Base-by-base conservation (phyloP, 352 stramenopile species). In the Chrysophaeum taylorii region DNA sequence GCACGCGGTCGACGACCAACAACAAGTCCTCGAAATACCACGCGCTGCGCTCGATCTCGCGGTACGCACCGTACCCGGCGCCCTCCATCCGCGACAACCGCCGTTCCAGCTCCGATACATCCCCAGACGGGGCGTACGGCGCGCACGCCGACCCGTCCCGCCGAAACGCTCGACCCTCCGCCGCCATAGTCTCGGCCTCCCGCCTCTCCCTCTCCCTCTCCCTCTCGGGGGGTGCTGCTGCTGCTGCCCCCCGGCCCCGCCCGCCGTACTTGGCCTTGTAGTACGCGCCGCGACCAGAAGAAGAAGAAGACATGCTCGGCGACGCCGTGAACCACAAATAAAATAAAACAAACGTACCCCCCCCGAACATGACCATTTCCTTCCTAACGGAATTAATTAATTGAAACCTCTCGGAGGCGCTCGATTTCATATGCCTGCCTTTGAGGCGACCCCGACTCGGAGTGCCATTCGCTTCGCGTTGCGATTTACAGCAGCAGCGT, bases 1-100 rank as follows among this genome's bases (percentile, higher is more conserved):
- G 93, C 48, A 96, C 89, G 72, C 93, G 84, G 75, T 95, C 90
- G 60, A 97, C 90, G 43, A 78, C 89, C 21, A 98, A 81, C 14
- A 73, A 74, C 76, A 97, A 96, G 27, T 84, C 41, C 1, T 68
- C 12, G 53, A 76, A 77, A n/a, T 79, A 62, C 82, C 82, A 91
- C 43, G 76, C 80, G 48, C 69, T 74, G 48, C 43, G 78, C 75
- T 97, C 95, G 67, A 94, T 93, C 66, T 88, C 83, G 66, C 89
- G 85, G 76, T 92, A 93, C 7, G 80, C 76, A 21, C 76, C 75
- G 73, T 92, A 93, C n/a, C 79, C 72, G 64, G 79, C 77, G 35
- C 80, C 77, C 66, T 93, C 84, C n/a, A 92, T 75, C 36, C 77
- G 71, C 64, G 76, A 69, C 1, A 93, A 75, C 23, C 80, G 52